Evolutionary conservation across 2,329 filamentous ascomycete genomes (phyloP), one percentile per base, ranked within the genome.

Genomic region (Aspergillus hiratsukae): DNA sequence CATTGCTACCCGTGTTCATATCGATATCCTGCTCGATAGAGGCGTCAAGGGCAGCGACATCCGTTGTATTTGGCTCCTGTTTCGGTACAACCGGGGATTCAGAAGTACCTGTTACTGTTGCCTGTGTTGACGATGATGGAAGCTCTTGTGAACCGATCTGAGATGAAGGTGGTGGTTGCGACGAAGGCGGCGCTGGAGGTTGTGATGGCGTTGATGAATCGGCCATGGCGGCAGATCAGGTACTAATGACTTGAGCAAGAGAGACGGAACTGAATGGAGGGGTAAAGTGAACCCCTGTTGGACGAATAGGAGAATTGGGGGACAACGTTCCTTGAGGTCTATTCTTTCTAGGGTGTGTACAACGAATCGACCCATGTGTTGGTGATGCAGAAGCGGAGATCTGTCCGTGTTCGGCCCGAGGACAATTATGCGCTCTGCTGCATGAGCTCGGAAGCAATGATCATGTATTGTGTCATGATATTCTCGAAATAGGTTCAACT

Each of bases 21-120:
- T 74, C 69, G 56, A 75, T 66, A 52, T 75, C 72, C 48, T 72
- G 66, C 35, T 75, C 73, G 57, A 72, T 67, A 43, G 67, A 69
- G 49, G 67, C 61, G 59, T 76, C 69, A 53, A 72, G 56, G 31
- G 70, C 66, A 35, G 59, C 51, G 28, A 54, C 52, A 27, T 67
- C 69, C 48, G 61, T 51, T 19, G 61, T 53, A 14, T 68, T 67
- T 29, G 63, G 61, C 27, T 68, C 68, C 48, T 63, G 57, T 52
- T 67, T 67, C 3, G 57, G 59, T 17, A 61, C 52, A 27, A 66
- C 52, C 8, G 61, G 56, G 23, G 58, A 50, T 37, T 66, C 58
- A 25, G 65, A 61, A 8, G 61, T 57, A 14, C 61, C 56, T 25
- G 62, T 41, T 43, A 62, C 51, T 46, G 23, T 11, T 27, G 23